phyloP scores from a whole-genome alignment of 2,329 filamentous ascomycete genomes.

The Penicillium thymicola region DNA sequence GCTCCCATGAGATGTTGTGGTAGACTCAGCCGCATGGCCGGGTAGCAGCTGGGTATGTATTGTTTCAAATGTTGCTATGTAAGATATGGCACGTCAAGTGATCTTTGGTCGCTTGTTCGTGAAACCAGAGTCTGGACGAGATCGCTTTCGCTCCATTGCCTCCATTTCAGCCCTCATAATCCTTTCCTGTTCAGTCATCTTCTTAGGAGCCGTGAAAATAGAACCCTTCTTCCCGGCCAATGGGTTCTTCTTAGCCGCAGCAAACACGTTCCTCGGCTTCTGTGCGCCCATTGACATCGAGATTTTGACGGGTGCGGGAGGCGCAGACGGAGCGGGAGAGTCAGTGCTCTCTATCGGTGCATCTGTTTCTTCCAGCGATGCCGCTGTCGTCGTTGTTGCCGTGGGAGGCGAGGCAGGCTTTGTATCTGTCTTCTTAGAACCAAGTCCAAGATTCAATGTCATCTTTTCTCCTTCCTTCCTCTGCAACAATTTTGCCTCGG shows the following conservation, averaged over 20 bases:
- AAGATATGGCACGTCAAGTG: constrained; percentile 17
- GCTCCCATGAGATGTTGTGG: background rate
- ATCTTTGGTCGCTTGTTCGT: constrained; percentile 37
- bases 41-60: background rate
- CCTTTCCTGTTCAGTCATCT: constrained; percentile 81
- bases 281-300: constrained; percentile 62
- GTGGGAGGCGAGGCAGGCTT: constrained; percentile 21
- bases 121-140: constrained; percentile 32
- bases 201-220: constrained; percentile 62
- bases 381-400: background rate
- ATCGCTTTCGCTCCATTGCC: constrained; percentile 64
- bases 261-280: constrained; percentile 65
- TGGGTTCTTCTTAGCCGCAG: constrained; percentile 65
- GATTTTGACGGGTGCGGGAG: constrained; percentile 39
- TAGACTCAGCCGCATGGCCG: background rate
- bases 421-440: constrained; percentile 26
- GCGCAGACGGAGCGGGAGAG: constrained; percentile 16
- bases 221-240: constrained; percentile 64
- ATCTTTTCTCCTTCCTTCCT: constrained; percentile 72
- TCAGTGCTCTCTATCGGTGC: constrained; percentile 12
- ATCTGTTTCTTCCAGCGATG: constrained; percentile 19
- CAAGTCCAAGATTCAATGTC: constrained; percentile 62
- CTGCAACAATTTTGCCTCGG: constrained; percentile 44
- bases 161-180: constrained; percentile 78
- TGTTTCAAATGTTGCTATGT: background rate